Evolutionary conservation across 306 rosid genomes (phyloP).

Genomic region (Fagus sylvatica): DNA sequence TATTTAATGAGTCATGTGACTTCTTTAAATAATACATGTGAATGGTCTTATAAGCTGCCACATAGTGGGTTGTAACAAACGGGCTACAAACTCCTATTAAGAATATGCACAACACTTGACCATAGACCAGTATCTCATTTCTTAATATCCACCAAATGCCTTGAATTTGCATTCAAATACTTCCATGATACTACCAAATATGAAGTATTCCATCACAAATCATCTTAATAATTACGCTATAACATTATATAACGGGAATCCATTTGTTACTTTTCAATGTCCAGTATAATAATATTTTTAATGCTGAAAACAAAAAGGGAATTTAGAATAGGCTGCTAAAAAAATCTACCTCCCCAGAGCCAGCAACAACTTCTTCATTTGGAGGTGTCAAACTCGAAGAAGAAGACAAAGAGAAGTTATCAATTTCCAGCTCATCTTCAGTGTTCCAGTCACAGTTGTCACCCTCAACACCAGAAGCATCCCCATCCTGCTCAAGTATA

Average conservation of each 20-base stretch:
- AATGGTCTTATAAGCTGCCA: too few species aligned
- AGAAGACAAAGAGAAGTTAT: slow-evolving; percentile 49
- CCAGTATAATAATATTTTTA: background rate
- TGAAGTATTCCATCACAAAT: too few species aligned
- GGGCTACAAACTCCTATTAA: background rate
- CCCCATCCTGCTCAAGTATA: slow-evolving; percentile 54
- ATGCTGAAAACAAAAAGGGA: background rate
- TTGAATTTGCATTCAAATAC: background rate
- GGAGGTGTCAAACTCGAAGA: slow-evolving; percentile 47
- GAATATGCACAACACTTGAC: background rate
- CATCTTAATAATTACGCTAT: background rate
- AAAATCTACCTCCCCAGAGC: slow-evolving; percentile 52
- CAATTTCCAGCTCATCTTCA: slow-evolving; percentile 86
- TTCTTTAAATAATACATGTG: too few species aligned
- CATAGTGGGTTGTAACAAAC: too few species aligned
- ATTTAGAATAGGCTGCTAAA: background rate
- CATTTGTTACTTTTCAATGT: background rate
- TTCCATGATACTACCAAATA: background rate
- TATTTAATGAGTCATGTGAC: too few species aligned
- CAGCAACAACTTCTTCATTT: slow-evolving; percentile 40
- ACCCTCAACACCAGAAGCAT: slow-evolving; percentile 53
- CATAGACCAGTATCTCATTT: background rate
- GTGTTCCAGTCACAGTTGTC: slow-evolving; percentile 77
- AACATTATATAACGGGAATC: background rate
- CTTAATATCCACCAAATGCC: background rate